Percentiles rank a stretch among this genome's conserved stretches.
Conservation (phyloP, 345 rosid species). For the Populus davidiana region DNA sequence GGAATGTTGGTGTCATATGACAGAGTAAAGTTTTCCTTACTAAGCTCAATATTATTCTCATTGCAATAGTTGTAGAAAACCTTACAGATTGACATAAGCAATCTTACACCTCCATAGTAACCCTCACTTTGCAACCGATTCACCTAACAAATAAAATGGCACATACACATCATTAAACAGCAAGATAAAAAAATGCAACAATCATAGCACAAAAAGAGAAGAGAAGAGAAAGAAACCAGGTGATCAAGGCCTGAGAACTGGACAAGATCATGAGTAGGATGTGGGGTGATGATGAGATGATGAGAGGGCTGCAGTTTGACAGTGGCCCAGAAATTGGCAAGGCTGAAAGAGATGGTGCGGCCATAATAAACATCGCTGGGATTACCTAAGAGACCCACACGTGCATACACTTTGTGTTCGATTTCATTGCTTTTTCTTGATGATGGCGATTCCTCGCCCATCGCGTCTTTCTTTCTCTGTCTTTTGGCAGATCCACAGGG, state of each 20-base stretch:
- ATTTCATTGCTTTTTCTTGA: background rate
- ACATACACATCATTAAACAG: background rate
- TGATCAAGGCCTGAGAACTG: constrained; percentile 63
- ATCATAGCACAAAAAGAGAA: background rate
- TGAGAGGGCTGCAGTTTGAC: constrained; percentile 54
- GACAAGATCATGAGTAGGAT: constrained; percentile 75
- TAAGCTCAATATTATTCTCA: constrained; percentile 54
- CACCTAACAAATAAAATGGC: constrained; percentile 33
- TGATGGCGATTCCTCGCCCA: background rate
- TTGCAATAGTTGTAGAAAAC: constrained; percentile 55
- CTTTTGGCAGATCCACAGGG: too few species aligned
- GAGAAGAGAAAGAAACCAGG: constrained; percentile 37
- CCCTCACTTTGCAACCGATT: constrained; percentile 78
- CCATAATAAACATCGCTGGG: constrained; percentile 29
- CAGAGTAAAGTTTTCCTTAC: constrained; percentile 50
- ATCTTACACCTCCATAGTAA: constrained; percentile 85
- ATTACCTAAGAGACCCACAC: constrained; percentile 20
- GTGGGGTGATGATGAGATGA: constrained; percentile 63
- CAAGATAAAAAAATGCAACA: background rate
- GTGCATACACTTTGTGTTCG: constrained; percentile 18
- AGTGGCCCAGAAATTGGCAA: constrained; percentile 26
- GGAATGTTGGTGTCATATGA: constrained; percentile 92
- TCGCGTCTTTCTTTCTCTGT: background rate
- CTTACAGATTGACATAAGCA: constrained; percentile 87
- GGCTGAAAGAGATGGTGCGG: constrained; percentile 18